Evolutionary conservation across 2,329 filamentous ascomycete genomes (phyloP).

Genomic region (Lomentospora prolificans): DNA sequence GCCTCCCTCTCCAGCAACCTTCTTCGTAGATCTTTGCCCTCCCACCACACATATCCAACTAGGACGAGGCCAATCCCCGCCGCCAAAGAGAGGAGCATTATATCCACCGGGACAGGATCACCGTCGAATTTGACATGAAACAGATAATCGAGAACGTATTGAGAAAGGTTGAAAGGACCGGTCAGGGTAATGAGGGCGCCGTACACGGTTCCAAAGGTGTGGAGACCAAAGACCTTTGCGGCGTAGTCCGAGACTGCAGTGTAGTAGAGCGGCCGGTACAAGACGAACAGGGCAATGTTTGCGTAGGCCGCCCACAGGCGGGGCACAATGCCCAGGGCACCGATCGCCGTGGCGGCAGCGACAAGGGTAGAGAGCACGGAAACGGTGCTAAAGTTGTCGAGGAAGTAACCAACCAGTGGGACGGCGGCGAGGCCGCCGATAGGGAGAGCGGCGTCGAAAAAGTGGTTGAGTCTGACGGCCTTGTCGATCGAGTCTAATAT

Average conservation of each 20-base stretch:
- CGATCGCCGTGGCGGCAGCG: conserved; percentile 61
- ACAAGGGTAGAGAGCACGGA: conserved; percentile 64
- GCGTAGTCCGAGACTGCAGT: conserved; percentile 82
- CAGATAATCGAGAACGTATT: conserved; percentile 68
- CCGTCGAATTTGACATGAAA: conserved; percentile 64
- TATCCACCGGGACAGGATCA: conserved; percentile 69
- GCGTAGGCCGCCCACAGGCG: conserved; percentile 60
- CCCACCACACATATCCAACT: conserved; percentile 52
- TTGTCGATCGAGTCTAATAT: conserved; percentile 53
- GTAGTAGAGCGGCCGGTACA: conserved; percentile 86
- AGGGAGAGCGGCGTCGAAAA: conserved; percentile 73
- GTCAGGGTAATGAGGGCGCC: conserved; percentile 80
- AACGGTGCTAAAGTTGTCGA: conserved; percentile 67
- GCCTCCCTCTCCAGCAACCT: conserved; percentile 15
- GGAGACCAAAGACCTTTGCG: conserved; percentile 86
- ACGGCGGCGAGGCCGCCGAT: conserved; percentile 76
- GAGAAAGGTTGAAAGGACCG: conserved; percentile 74
- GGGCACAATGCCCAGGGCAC: conserved; percentile 65
- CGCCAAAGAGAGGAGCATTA: conserved; percentile 53
- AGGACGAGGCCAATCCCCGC: conserved; percentile 54
- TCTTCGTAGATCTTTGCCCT: conserved; percentile 25
- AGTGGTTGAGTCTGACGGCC: conserved; percentile 64
- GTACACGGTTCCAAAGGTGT: conserved; percentile 90
- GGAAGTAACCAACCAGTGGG: conserved; percentile 72
- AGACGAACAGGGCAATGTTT: conserved; percentile 69